Conservation (phyloP, 164 flowering plant genomes). For the Macadamia integrifolia region DNA sequence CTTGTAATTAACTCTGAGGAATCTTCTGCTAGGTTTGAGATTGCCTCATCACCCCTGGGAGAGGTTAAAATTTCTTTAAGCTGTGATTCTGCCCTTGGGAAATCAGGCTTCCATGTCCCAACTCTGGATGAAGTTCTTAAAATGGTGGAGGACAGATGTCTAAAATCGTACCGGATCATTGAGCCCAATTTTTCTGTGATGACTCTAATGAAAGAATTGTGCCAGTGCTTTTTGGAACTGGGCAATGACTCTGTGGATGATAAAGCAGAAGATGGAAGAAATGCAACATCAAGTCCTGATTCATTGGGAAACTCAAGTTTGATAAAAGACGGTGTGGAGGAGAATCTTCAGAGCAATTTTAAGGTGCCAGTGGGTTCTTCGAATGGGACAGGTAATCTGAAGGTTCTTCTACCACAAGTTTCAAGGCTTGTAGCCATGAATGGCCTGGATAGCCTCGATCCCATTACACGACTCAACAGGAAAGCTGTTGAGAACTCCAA, state of each 20-base stretch:
- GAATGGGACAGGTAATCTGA: constrained; percentile 4
- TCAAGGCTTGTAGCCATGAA: constrained; percentile 9
- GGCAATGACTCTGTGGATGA: constrained; percentile 17
- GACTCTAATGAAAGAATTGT: constrained; percentile 39
- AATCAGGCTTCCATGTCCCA: constrained; percentile 26
- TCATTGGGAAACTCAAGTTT: constrained; percentile 9
- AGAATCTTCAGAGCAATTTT: constrained; percentile 4
- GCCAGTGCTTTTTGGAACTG: constrained; percentile 28
- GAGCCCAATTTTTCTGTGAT: constrained; percentile 31
- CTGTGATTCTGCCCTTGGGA: constrained; percentile 18
- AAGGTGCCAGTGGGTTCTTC: constrained; percentile 5
- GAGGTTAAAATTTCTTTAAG: constrained; percentile 43
- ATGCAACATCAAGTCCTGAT: constrained; percentile 5
- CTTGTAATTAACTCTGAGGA: constrained; percentile 15
- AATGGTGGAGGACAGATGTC: constrained; percentile 34
- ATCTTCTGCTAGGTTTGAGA: constrained; percentile 19
- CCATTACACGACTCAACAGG: not conserved
- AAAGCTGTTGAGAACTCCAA: constrained; percentile 1
- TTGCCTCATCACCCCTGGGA: constrained; percentile 43
- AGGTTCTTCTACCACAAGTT: constrained; percentile 1
- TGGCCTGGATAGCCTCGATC: constrained; percentile 9
- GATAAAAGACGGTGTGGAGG: constrained; percentile 7
- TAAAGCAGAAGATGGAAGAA: constrained; percentile 8
- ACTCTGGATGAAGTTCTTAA: constrained; percentile 32
- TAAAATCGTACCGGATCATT: constrained; percentile 22